Evolutionary conservation across 192 early-diverging fungal species (phyloP).

Genomic region (Entrophospora sp.): DNA sequence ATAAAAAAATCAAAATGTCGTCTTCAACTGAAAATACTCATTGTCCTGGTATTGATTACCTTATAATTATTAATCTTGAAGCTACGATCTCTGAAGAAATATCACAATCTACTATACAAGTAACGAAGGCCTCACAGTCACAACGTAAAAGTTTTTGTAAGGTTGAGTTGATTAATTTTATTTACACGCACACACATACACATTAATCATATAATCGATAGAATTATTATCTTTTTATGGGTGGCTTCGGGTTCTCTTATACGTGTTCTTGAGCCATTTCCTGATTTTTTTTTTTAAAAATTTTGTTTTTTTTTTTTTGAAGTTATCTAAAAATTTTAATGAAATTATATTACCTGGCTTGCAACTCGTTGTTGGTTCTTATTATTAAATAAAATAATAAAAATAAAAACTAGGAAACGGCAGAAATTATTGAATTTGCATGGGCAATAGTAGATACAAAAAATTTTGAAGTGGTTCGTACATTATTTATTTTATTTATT

Average conservation of each 20-base stretch:
- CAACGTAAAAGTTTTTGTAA: neutral
- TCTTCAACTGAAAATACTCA: constrained; percentile 5
- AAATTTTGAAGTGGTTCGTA: constrained; percentile 30
- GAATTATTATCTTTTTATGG: neutral
- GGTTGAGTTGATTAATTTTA: too few species aligned
- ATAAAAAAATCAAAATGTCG: neutral
- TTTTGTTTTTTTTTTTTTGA: constrained; percentile 14
- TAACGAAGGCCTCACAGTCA: constrained; percentile 36
- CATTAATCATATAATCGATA: too few species aligned
- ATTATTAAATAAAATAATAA: too few species aligned
- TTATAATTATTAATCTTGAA: constrained; percentile 58
- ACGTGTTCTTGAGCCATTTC: constrained; percentile 18
- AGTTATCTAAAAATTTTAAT: constrained; percentile 13
- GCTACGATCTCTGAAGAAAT: too few species aligned
- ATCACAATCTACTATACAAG: constrained; percentile 42
- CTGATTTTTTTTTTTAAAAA: constrained; percentile 10
- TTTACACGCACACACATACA: too few species aligned
- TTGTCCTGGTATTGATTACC: constrained; percentile 33
- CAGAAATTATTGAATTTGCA: constrained; percentile 51
- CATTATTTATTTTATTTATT: neutral
- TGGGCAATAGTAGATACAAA: constrained; percentile 40
- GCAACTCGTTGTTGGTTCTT: constrained; percentile 8
- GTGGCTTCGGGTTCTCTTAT: constrained; percentile 17
- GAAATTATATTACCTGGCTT: constrained; percentile 20
- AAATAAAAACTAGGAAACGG: constrained; percentile 47